Percentiles rank a stretch among this genome's conserved stretches.
Evolutionary conservation across 176 grass and related monocot genomes (phyloP).

Genomic region (Zizania latifolia): DNA sequence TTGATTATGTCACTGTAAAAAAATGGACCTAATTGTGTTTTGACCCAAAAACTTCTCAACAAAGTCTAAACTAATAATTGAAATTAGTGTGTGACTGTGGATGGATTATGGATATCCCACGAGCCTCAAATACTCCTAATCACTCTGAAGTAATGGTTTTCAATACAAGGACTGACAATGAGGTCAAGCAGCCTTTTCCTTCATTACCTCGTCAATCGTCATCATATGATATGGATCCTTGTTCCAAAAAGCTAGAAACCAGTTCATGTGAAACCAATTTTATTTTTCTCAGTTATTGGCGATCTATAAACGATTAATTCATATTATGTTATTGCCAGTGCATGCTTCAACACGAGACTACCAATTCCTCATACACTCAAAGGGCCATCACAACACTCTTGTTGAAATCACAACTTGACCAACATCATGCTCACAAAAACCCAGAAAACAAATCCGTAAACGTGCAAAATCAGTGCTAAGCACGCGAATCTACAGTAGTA

Average conservation of each 20-base stretch:
- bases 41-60: not conserved
- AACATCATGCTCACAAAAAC: too few relatives aligned
- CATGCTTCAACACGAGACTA: not conserved
- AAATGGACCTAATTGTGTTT: not conserved
- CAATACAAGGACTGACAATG: conserved; percentile 19
- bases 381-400: not conserved
- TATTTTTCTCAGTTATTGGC: too few relatives aligned
- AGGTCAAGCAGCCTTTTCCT: not conserved
- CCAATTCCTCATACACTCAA: not conserved
- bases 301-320: not conserved
- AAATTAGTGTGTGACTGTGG: not conserved
- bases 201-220: not conserved
- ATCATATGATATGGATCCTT: not conserved
- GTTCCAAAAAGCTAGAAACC: not conserved
- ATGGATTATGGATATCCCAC: not conserved
- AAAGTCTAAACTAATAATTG: not conserved
- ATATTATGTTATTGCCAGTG: not conserved
- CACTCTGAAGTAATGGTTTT: too few relatives aligned
- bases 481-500: not conserved
- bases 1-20: not conserved
- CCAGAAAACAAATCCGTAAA: not conserved
- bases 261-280: conserved; percentile 1
- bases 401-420: conserved; percentile 1
- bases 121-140: too few relatives aligned
- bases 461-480: not conserved